Evolutionary conservation across 495 filamentous ascomycete genomes (phyloP).

Genomic region (Xylaria cubensis): DNA sequence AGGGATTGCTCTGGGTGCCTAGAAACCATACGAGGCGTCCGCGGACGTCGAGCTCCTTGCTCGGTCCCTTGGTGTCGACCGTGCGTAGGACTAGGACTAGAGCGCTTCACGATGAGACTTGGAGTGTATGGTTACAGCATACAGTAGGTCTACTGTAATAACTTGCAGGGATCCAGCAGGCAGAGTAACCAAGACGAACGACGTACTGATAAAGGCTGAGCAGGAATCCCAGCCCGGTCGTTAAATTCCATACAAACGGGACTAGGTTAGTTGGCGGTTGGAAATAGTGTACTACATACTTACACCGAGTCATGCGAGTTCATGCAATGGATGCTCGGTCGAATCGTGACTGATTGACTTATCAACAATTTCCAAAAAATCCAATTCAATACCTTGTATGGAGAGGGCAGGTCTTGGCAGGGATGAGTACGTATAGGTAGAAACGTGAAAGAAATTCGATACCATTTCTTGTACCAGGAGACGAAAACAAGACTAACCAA

Average conservation of each 20-base stretch:
- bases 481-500: not conserved
- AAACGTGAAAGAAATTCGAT: not conserved
- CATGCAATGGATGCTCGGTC: conserved; percentile 15
- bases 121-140: not conserved
- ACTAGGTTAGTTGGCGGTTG: not conserved
- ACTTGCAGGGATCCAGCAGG: conserved; percentile 14
- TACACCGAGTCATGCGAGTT: conserved; percentile 19
- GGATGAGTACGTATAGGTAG: not conserved
- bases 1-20: not conserved
- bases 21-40: not conserved
- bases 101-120: conserved; percentile 4
- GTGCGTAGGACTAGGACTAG: not conserved
- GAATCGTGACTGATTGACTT: not conserved
- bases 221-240: conserved; percentile 3
- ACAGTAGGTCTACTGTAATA: not conserved
- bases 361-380: not conserved
- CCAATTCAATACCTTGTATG: not conserved
- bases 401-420: not conserved
- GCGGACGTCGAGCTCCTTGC: not conserved
- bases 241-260: not conserved
- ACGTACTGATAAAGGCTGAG: not conserved
- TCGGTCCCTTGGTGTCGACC: conserved; percentile 3
- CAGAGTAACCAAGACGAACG: conserved; percentile 9
- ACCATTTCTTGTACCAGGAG: not conserved
- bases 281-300: not conserved